Base-by-base conservation (phyloP, 441 rosid genomes). In the Geranium incanum region DNA sequence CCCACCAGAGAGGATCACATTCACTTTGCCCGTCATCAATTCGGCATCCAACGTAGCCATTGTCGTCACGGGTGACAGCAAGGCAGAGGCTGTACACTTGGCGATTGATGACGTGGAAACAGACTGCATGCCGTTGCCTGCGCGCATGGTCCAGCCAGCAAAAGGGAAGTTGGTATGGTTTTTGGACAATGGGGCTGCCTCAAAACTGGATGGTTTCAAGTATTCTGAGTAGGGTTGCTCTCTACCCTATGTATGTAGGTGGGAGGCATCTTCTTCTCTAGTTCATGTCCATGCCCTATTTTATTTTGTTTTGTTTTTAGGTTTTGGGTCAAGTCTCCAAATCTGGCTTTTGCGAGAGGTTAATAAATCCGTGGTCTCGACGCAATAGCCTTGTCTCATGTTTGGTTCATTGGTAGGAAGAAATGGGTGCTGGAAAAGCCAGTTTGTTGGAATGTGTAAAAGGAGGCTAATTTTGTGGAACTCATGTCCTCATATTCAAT, bases 1-100 rank as follows among this genome's bases (percentile, higher is more conserved):
- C 43, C 97, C 98, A 33, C 94, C 90, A 0, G 97, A 91, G 86
- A 88, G 97, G 80, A 90, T 94, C 77, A 94, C 97, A 11, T 91
- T 91, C 80, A 94, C 97, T 67, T 75, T 94, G 71, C 97, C 98
- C 0, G 97, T 92, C 80, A 94, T 94, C 78, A 91, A 92, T 80
- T 83, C 97, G 0, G 93, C 98, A 50, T 84, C 95, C 70, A 88
- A 83, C 9, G 95, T 91, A 48, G 95, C 78, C 4, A 71, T 94
- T 7, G 92, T 90, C 0, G 93, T 85, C 72, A 75, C 90, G 3
- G 97, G 94, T 0, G 95, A 90, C 67, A 77, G 79, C 86, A 89
- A 91, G 82, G 92, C 98, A 23, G 89, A 84, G 70, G 88, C 91
- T 52, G 74, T 86, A 1, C 97, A 86, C 80, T 76, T 86, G 81